Evolutionary conservation across 129 eudicot species (phyloP).

Genomic region (Escallonia rubra): DNA sequence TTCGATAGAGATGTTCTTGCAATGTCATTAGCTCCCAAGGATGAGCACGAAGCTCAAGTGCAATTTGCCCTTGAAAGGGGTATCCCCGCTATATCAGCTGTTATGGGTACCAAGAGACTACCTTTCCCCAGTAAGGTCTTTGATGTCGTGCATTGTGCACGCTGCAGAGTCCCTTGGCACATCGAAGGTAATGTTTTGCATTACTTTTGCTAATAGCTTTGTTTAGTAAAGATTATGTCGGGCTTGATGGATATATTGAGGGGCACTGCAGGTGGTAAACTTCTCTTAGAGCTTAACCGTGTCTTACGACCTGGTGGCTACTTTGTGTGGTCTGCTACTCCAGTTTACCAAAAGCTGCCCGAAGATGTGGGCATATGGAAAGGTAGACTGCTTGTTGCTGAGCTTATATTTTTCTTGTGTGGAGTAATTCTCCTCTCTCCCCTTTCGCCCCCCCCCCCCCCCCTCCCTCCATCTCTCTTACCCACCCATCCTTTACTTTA

Average conservation of each 20-base stretch:
- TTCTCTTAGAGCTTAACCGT: conserved; percentile 86
- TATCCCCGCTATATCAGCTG: conserved; percentile 88
- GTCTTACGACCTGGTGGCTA: conserved; percentile 86
- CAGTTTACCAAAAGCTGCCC: conserved; percentile 63
- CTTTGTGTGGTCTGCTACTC: conserved; percentile 97
- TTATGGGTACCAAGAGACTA: conserved; percentile 87
- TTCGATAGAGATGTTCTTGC: conserved; percentile 81
- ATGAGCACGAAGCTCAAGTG: conserved; percentile 94
- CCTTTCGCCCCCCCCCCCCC: too few species aligned
- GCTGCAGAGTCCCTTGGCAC: conserved; percentile 95
- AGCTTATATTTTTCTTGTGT: neutral
- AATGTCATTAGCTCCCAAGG: conserved; percentile 94
- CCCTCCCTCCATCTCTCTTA: too few species aligned
- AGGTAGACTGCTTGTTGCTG: conserved; percentile 27
- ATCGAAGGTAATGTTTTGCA: conserved; percentile 54
- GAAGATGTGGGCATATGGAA: conserved; percentile 93
- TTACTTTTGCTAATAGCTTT: too few species aligned
- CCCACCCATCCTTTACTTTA: neutral
- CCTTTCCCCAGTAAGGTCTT: conserved; percentile 78
- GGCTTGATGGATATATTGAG: neutral
- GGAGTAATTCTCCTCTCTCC: too few species aligned
- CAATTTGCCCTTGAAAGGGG: conserved; percentile 95
- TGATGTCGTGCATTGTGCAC: conserved; percentile 89
- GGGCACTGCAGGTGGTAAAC: conserved; percentile 64
- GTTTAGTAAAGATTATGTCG: too few species aligned